These are phyloP conservation scores for Venturia carpophila DNA, from an alignment of 2,329 filamentous ascomycete genomes.

Conservation along the genomic window DNA sequence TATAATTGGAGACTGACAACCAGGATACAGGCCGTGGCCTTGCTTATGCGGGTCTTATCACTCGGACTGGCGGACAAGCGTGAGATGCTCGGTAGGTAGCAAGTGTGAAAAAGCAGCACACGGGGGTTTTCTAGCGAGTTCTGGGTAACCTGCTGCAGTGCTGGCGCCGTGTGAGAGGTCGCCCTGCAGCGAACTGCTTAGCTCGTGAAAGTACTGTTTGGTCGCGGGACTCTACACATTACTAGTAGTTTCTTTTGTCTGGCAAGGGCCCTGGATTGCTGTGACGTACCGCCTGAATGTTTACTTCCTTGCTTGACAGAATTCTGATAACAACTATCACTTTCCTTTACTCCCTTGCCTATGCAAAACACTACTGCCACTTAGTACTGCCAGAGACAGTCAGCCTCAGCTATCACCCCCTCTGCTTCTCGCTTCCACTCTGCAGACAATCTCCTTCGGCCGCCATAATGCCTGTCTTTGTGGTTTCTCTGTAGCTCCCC, in stretches of 20 bases:
- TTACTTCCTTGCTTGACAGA: not conserved
- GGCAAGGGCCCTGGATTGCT: not conserved
- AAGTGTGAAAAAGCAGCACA: not conserved
- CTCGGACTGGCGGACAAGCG: not conserved
- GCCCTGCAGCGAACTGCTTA: not conserved
- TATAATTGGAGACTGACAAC: not conserved
- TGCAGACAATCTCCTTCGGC: not conserved
- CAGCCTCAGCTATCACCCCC: not conserved
- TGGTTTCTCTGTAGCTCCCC: conserved; percentile 49
- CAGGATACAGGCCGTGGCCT: not conserved
- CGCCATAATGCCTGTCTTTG: conserved; percentile 49
- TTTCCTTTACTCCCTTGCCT: not conserved
- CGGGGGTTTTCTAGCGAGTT: not conserved
- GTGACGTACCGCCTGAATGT: not conserved
- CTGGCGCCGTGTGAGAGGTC: not conserved
- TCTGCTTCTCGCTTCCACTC: not conserved
- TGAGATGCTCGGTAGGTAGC: not conserved
- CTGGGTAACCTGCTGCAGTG: not conserved
- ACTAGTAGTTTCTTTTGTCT: not conserved
- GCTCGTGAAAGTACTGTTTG: not conserved
- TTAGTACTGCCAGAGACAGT: not conserved
- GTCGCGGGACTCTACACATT: not conserved
- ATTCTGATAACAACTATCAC: not conserved
- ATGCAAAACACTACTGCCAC: too few species aligned
- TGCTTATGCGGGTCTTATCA: not conserved